phyloP scores from a whole-genome alignment of 2,329 filamentous ascomycete species.

The Metarhizium brunneum region DNA sequence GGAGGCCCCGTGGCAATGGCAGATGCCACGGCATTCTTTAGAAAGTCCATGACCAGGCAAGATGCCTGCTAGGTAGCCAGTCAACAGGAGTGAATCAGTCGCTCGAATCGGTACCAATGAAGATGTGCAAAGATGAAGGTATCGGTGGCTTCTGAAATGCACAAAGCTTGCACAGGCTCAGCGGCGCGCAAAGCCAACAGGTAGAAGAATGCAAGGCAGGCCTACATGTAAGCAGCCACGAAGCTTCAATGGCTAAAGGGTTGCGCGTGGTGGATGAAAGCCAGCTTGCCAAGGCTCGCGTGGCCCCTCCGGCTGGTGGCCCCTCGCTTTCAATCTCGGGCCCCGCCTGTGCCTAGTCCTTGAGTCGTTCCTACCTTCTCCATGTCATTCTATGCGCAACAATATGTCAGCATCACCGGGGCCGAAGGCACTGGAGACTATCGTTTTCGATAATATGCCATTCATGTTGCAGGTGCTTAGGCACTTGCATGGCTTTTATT shows the following conservation, averaged over 20 bases:
- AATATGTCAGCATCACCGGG: too few relatives aligned
- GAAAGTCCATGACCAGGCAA: conserved; percentile 70
- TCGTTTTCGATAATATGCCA: too few relatives aligned
- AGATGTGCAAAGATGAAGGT: neutral
- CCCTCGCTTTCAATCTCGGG: too few relatives aligned
- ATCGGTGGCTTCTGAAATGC: neutral
- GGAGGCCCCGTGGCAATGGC: conserved; percentile 91
- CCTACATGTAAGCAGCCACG: neutral
- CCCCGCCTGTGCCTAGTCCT: too few relatives aligned
- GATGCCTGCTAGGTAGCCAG: neutral
- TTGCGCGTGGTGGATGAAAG: too few relatives aligned
- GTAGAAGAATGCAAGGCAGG: neutral
- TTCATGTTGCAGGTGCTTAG: too few relatives aligned
- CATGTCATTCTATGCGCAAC: too few relatives aligned
- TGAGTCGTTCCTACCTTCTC: too few relatives aligned
- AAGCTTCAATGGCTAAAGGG: neutral
- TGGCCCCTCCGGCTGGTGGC: too few relatives aligned
- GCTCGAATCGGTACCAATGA: neutral
- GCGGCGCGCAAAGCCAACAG: neutral
- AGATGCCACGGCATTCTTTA: conserved; percentile 95
- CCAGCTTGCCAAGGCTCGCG: too few relatives aligned
- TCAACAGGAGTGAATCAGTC: neutral
- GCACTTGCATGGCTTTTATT: too few relatives aligned
- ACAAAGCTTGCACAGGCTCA: neutral
- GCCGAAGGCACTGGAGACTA: too few relatives aligned